These are phyloP conservation scores for Epicoccum sorghinum DNA, from an alignment of 2,329 filamentous ascomycete genomes.

Conservation along the genomic window DNA sequence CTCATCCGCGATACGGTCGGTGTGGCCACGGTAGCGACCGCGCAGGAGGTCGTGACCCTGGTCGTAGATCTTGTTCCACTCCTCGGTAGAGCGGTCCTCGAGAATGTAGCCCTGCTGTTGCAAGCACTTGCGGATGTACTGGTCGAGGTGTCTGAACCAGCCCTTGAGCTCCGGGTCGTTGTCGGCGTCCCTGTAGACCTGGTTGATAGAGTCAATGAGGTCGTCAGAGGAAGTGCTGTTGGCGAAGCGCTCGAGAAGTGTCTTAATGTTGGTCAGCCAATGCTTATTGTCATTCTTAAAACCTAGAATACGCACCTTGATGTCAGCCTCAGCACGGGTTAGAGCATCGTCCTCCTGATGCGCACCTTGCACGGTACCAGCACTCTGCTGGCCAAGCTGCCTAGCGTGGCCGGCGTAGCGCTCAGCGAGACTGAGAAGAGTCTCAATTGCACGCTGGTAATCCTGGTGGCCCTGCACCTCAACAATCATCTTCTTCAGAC, in stretches of 20 bases:
- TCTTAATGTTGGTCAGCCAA: slow-evolving; percentile 65
- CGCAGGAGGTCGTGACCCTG: slow-evolving; percentile 85
- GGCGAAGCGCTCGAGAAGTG: slow-evolving; percentile 90
- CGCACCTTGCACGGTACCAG: slow-evolving; percentile 74
- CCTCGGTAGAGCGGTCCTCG: slow-evolving; percentile 75
- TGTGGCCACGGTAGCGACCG: slow-evolving; percentile 85
- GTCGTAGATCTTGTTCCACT: slow-evolving; percentile 87
- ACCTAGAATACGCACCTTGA: slow-evolving; percentile 66
- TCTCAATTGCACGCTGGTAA: slow-evolving; percentile 90
- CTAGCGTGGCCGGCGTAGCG: slow-evolving; percentile 80
- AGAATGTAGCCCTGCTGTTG: slow-evolving; percentile 92
- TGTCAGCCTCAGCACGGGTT: slow-evolving; percentile 74
- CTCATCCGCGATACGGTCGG: slow-evolving; percentile 85
- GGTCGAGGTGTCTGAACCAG: slow-evolving; percentile 84
- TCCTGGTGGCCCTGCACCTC: slow-evolving; percentile 96
- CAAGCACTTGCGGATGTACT: slow-evolving; percentile 80
- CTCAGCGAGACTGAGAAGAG: slow-evolving; percentile 82
- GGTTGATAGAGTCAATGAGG: slow-evolving; percentile 81
- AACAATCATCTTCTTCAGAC: slow-evolving; percentile 96
- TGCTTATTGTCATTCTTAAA: slow-evolving; percentile 46
- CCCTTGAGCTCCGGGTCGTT: slow-evolving; percentile 81
- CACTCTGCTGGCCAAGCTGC: slow-evolving; percentile 66
- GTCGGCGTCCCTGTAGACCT: slow-evolving; percentile 86
- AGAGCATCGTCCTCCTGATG: slow-evolving; percentile 70
- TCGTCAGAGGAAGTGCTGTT: slow-evolving; percentile 91